Conservation (phyloP, 1,284 basidiomycete genomes). For the Rhodotorula mucilaginosa region DNA sequence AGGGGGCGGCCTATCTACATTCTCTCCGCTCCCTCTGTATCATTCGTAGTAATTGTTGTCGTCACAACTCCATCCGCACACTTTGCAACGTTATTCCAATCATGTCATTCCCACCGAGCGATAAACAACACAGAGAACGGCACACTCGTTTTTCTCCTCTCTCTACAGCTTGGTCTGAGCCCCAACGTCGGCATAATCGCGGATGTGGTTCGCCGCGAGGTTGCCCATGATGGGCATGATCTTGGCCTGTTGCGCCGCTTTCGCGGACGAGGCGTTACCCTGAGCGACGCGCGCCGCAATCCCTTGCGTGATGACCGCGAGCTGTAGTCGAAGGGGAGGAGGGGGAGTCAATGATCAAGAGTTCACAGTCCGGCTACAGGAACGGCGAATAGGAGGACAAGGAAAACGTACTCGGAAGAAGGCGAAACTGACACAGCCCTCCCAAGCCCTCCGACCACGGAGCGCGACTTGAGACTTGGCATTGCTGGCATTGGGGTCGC, state of each 20-base stretch:
- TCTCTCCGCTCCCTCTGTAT: too few species aligned
- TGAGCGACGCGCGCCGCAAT: slow-evolving; percentile 83
- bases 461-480: not conserved
- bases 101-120: not conserved
- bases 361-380: not conserved
- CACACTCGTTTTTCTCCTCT: too few species aligned
- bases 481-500: slow-evolving; percentile 50
- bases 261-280: slow-evolving; percentile 81
- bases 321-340: slow-evolving; percentile 51
- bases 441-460: slow-evolving; percentile 6
- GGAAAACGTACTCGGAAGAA: slow-evolving; percentile 67
- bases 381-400: too few species aligned
- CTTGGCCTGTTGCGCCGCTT: slow-evolving; percentile 59
- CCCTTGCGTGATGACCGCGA: slow-evolving; percentile 85
- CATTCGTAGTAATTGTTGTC: not conserved
- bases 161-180: slow-evolving; percentile 46
- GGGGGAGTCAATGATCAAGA: not conserved
- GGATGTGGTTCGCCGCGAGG: slow-evolving; percentile 61
- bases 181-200: slow-evolving; percentile 50
- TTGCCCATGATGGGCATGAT: slow-evolving; percentile 65
- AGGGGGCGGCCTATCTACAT: not conserved
- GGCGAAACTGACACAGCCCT: slow-evolving; percentile 72
- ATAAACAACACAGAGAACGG: too few species aligned
- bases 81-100: too few species aligned
- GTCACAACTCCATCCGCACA: not conserved